phyloP scores from a whole-genome alignment of 2,329 filamentous ascomycete species.

The Aciculosporium take region DNA sequence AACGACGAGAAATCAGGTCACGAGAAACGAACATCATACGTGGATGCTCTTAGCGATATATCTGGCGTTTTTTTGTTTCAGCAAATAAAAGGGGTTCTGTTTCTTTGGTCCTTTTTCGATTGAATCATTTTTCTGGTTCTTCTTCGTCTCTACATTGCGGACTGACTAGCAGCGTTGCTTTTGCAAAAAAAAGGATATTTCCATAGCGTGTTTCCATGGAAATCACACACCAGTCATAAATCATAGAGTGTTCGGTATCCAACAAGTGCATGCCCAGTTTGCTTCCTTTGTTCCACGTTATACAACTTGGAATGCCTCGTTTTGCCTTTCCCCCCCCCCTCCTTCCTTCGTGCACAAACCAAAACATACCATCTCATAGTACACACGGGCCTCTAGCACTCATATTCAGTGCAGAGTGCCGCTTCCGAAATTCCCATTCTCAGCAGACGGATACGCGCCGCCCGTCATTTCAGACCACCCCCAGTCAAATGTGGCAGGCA shows the following conservation, averaged over 20 bases:
- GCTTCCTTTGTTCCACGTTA: too few species aligned
- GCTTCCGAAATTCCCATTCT: slow-evolving; percentile 41
- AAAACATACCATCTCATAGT: neutral
- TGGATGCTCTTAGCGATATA: neutral
- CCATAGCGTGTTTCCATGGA: too few species aligned
- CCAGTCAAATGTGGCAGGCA: slow-evolving; percentile 95
- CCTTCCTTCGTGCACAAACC: too few species aligned
- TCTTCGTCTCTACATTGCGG: neutral
- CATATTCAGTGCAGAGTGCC: neutral
- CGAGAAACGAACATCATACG: neutral
- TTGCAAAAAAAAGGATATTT: too few species aligned
- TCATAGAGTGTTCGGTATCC: too few species aligned
- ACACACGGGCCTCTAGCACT: neutral
- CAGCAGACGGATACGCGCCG: slow-evolving; percentile 48
- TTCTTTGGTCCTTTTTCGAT: neutral
- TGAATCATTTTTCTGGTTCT: neutral
- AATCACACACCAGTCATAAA: too few species aligned
- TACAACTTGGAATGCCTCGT: too few species aligned
- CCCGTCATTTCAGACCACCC: slow-evolving; percentile 57
- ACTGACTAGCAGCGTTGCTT: too few species aligned
- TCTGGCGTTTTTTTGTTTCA: neutral
- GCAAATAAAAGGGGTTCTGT: too few species aligned
- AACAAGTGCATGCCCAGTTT: too few species aligned
- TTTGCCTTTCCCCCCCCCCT: too few species aligned
- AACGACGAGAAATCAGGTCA: neutral